Conservation (phyloP, 345 rosid species). For the Nephelium lappaceum region DNA sequence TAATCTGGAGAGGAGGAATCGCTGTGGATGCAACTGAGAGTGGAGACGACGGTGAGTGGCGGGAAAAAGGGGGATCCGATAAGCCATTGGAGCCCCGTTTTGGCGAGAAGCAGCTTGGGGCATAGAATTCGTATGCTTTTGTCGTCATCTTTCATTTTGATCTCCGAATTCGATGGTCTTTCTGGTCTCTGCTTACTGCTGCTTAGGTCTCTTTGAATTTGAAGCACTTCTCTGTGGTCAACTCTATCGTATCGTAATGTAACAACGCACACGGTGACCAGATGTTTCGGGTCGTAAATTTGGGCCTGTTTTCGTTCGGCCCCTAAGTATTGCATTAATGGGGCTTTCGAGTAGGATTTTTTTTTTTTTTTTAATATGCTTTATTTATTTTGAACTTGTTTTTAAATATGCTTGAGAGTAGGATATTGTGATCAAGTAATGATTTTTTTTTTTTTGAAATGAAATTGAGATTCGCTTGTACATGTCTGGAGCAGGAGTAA, state of each 20-base stretch:
- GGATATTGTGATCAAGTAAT: no score
- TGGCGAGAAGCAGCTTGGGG: constrained; percentile 45
- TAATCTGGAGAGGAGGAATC: constrained; percentile 49
- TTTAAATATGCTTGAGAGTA: no score
- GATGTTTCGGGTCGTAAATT: not conserved
- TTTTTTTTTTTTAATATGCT: no score
- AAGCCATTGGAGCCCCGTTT: constrained; percentile 80
- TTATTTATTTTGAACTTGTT: no score
- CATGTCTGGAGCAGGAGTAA: no score
- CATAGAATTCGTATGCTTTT: constrained; percentile 55
- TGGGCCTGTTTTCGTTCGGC: not conserved
- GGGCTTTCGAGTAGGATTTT: not conserved
- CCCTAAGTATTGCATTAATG: not conserved
- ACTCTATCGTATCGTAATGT: not conserved
- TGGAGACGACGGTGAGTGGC: constrained; percentile 73
- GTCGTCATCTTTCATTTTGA: constrained; percentile 38
- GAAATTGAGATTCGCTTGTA: no score
- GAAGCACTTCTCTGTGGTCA: not conserved
- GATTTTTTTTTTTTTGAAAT: no score
- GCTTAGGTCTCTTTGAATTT: not conserved
- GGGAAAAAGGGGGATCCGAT: constrained; percentile 81
- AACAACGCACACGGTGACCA: not conserved
- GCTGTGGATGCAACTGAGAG: constrained; percentile 66
- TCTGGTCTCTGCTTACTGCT: not conserved
- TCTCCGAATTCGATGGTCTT: not conserved